Evolutionary conservation across 352 stramenopile species (phyloP), one percentile per base, ranked within the genome.

Genomic region (Phytophthora cactorum): DNA sequence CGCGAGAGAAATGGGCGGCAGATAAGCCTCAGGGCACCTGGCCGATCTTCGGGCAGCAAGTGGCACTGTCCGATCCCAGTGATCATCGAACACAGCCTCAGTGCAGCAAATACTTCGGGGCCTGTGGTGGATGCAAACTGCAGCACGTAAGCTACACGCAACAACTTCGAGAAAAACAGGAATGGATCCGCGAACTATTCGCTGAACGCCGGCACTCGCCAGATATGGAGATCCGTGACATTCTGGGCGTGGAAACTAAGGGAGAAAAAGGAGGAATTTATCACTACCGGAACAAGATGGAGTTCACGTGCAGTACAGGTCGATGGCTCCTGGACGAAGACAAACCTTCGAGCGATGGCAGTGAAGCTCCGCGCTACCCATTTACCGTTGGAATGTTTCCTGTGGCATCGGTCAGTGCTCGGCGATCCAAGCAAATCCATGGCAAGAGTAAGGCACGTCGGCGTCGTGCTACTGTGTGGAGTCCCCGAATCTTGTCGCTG

Each of bases 231-330:
- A 61, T 89, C 8, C 76, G 73, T 0, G 14, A 55, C 5, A 88
- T 92, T 60, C 25, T 81, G 8, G 84, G 84, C 10, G 68, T 77
- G 14, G 39, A 65, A 11, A 50, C 34, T 15, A 25, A 62, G 7
- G 36, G 59, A 4, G 22, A 52, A 0, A 28, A 38, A 1, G 6
- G 7, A 22, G 59, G 39, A 3, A 46, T 77, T 9, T 86, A 82
- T 47, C 58, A 79, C 38, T 94, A 94, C 64, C 82, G 86, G 57
- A 94, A 92, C 75, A 94, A 94, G 63, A 92, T 90, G 75, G 86
- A 94, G 64, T 94, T 94, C 59, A 92, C 86, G 7, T 92, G 84
- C 57, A 92, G 81, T 59, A 86, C 84, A 3, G 81, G 81, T n/a
- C 82, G 84, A 0, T 92, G 86, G 86, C 60, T 91, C 25, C 61